phyloP scores from a whole-genome alignment of 2,329 filamentous ascomycete species.

The Fusarium hainanense region DNA sequence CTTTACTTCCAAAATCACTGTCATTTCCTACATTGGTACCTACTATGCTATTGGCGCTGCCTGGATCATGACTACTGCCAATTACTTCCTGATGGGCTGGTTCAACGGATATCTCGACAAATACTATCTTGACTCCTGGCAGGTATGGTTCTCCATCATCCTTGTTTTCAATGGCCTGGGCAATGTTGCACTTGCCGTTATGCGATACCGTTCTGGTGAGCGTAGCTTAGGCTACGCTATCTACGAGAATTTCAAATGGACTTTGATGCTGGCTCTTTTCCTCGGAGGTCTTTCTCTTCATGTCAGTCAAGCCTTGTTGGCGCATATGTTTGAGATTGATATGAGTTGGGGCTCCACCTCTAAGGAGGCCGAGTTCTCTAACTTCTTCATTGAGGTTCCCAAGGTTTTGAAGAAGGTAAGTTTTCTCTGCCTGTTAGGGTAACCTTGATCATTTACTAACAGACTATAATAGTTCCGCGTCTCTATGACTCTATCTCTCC shows the following conservation, averaged over 20 bases:
- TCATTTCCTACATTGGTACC: constrained; percentile 81
- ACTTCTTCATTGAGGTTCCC: constrained; percentile 87
- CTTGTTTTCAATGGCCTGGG: constrained; percentile 81
- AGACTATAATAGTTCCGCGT: constrained; percentile 71
- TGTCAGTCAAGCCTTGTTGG: constrained; percentile 80
- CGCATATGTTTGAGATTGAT: constrained; percentile 86
- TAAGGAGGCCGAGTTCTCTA: constrained; percentile 83
- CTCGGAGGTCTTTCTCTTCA: constrained; percentile 84
- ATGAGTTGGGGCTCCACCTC: constrained; percentile 88
- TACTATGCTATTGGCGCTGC: constrained; percentile 83
- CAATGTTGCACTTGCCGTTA: constrained; percentile 76
- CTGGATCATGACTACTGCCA: constrained; percentile 77
- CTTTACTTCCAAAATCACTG: constrained; percentile 79
- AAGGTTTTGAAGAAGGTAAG: constrained; percentile 81
- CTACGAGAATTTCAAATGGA: constrained; percentile 78
- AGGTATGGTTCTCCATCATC: constrained; percentile 84
- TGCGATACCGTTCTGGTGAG: constrained; percentile 78
- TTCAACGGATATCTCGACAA: constrained; percentile 82
- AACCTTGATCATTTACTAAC: constrained; percentile 35
- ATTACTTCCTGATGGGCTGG: constrained; percentile 83
- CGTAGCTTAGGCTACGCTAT: constrained; percentile 66
- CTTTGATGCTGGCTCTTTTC: constrained; percentile 80
- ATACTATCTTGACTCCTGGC: constrained; percentile 83
- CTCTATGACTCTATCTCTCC: constrained; percentile 70
- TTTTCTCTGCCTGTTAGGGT: constrained; percentile 53